These are phyloP conservation scores for Knufia fluminis DNA, from an alignment of 2,329 filamentous ascomycete species.

Conservation along the genomic window DNA sequence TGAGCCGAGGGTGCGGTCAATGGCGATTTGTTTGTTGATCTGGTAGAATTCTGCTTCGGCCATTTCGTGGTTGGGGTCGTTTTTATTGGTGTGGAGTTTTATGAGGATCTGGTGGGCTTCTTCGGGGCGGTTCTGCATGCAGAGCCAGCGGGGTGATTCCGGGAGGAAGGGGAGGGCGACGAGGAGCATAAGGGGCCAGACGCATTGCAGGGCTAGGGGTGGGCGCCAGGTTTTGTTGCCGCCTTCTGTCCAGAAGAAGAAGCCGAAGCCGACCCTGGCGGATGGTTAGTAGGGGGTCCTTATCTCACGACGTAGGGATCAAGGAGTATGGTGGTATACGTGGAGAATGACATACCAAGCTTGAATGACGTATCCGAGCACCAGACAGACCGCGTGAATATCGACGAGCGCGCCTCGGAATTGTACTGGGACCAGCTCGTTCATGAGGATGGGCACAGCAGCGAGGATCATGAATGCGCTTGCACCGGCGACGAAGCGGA, in stretches of 20 bases:
- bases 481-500: slow-evolving; percentile 18
- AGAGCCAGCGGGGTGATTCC: slow-evolving; percentile 17
- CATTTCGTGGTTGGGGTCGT: slow-evolving; percentile 31
- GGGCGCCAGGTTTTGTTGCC: slow-evolving; percentile 21
- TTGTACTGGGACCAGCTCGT: slow-evolving; percentile 17
- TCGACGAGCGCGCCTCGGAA: slow-evolving; percentile 19
- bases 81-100: slow-evolving; percentile 34
- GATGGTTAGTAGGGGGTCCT: not conserved
- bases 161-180: slow-evolving; percentile 16
- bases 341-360: no score
- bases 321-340: no score
- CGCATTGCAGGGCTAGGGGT: slow-evolving; percentile 14
- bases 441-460: slow-evolving; percentile 19
- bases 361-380: slow-evolving; percentile 17
- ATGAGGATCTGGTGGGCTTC: slow-evolving; percentile 25
- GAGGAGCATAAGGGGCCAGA: slow-evolving; percentile 17
- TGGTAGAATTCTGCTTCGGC: slow-evolving; percentile 36
- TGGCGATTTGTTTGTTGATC: slow-evolving; percentile 17
- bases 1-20: slow-evolving; percentile 16
- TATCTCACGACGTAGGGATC: no score
- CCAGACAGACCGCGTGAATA: slow-evolving; percentile 15
- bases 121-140: slow-evolving; percentile 9
- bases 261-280: slow-evolving; percentile 18
- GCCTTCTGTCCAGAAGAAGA: slow-evolving; percentile 18
- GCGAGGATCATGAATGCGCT: slow-evolving; percentile 19